Percentiles rank a stretch among this genome's conserved stretches.
Conservation (phyloP, 1,284 basidiomycete genomes). For the Cystobasidium sp. region DNA sequence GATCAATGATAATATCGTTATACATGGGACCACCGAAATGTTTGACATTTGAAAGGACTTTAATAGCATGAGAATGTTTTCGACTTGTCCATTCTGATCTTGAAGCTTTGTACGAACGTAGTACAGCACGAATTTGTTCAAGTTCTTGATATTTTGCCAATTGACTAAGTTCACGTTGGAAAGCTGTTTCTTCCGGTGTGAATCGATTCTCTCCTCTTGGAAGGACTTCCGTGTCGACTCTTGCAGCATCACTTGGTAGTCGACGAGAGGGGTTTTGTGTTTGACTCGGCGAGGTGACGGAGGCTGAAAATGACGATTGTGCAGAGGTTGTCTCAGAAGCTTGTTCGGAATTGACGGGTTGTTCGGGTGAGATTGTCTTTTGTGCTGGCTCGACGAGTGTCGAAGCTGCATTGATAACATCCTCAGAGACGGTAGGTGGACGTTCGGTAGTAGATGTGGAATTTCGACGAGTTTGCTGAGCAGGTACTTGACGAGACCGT, state of each 20-base stretch:
- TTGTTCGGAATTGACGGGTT: not conserved
- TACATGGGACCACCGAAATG: not conserved
- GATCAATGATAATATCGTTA: conserved; percentile 9
- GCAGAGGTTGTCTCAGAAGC: not conserved
- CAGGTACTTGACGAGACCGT: not conserved
- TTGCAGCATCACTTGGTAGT: too few relatives aligned
- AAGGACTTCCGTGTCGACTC: not conserved
- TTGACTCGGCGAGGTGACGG: too few relatives aligned
- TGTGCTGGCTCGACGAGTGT: conserved; percentile 6
- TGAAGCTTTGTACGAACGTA: conserved; percentile 4
- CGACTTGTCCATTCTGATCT: not conserved
- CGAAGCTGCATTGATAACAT: conserved; percentile 22
- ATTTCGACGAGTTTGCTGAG: conserved; percentile 31
- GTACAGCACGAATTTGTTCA: conserved; percentile 5
- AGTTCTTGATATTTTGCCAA: not conserved
- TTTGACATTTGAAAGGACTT: not conserved
- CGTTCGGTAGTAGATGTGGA: conserved; percentile 30
- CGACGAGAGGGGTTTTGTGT: too few relatives aligned
- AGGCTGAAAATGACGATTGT: too few relatives aligned
- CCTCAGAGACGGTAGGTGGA: conserved; percentile 9
- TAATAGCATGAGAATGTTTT: conserved; percentile 10
- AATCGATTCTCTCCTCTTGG: not conserved
- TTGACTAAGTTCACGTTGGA: conserved; percentile 1
- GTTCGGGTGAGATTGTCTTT: conserved; percentile 13
- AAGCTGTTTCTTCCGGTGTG: conserved; percentile 3